phyloP scores from a whole-genome alignment of 148 eudicot genomes.

The Rhododendron vialii region DNA sequence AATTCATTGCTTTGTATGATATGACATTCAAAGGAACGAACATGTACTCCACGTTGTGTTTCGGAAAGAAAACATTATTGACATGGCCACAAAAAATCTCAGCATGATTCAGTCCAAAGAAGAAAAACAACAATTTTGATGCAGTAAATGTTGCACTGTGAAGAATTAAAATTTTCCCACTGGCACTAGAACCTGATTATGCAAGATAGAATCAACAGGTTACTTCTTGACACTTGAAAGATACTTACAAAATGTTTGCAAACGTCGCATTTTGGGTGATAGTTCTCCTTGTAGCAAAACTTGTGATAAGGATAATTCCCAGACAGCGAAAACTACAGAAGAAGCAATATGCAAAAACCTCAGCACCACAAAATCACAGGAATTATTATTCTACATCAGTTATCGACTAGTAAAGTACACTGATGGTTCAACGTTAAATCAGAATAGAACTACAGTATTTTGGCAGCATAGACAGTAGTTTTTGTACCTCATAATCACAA shows the following conservation, averaged over 20 bases:
- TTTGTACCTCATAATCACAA: slow-evolving; percentile 63
- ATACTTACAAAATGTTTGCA: slow-evolving; percentile 77
- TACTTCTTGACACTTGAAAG: background rate
- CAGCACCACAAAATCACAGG: background rate
- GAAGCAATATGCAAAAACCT: slow-evolving; percentile 8
- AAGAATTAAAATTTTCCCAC: background rate
- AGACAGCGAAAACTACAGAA: slow-evolving; percentile 62
- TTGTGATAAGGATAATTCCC: slow-evolving; percentile 76
- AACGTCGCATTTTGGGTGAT: slow-evolving; percentile 82
- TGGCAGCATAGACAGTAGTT: background rate
- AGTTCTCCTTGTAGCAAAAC: slow-evolving; percentile 75
- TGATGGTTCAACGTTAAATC: background rate
- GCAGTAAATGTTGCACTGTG: background rate
- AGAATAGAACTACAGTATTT: slow-evolving; percentile 3
- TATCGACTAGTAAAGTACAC: background rate
- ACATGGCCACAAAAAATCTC: background rate
- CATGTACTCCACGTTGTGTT: background rate
- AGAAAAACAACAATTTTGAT: background rate
- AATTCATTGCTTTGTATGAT: background rate
- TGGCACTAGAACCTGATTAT: background rate
- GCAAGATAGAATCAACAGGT: background rate
- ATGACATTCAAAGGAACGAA: background rate
- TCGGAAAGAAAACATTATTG: background rate
- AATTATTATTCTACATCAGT: background rate
- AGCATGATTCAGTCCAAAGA: background rate